Base-by-base conservation (phyloP, 257 asterid species). In the Verbascum thapsus region DNA sequence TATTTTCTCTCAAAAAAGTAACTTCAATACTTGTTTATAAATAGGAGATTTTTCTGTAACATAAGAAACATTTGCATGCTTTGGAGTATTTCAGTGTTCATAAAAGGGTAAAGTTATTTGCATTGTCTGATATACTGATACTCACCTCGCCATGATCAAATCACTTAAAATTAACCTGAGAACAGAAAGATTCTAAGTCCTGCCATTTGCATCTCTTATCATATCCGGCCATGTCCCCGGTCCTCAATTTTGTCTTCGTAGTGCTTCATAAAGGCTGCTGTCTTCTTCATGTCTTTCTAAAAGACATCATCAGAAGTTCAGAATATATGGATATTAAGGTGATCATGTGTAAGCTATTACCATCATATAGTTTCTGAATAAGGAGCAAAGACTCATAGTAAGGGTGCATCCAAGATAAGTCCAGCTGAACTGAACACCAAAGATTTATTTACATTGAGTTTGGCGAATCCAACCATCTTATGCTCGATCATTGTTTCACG, bases 11-110 rank as follows among this genome's bases (percentile, higher is more conserved):
- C 18, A 8, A 35, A 43, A 10, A 19, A 42, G 51, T 45, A 30
- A 23, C 42, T 44, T 66, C 55, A 37, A 53, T 51, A 8, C 22
- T 42, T 39, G 38, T 30, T 40, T 65, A 44, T 66, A 16, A 16
- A 22, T 56, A 16, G 8, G 41, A 12, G 20, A 48, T 1, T 63
- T 56, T 62, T 58, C 40, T 8, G 50, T 44, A 56, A 22, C 57
- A 51, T 44, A 51, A 63, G 37, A 49, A 23, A 20, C 3, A 55
- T 50, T 64, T 43, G 17, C 10, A 55, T 12, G 47, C 47, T 23
- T 39, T 63, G 43, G 38, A 54, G 15, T 37, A 34, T 53, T 37
- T 69, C 53, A 7, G 22, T 58, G 48, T 8, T 20, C 16, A 5
- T 44, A 60, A 53, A 54, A 18, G 16, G 53, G 42, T 30, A 44